phyloP scores from a whole-genome alignment of 2,329 filamentous ascomycete species.

The Herpotrichia juniperi region DNA sequence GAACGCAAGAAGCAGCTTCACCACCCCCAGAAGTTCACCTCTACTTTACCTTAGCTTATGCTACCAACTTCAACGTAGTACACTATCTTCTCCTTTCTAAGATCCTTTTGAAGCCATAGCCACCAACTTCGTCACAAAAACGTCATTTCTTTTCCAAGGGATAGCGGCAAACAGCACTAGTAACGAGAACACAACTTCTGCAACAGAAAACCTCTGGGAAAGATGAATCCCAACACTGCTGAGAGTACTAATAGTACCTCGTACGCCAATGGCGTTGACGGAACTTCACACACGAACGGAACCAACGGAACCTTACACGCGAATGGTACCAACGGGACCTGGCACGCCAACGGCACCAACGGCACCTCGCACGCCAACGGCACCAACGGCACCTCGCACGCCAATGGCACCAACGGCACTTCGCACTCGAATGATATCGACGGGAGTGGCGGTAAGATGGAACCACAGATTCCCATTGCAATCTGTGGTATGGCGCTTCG shows the following conservation, averaged over 20 bases:
- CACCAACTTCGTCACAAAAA: neutral
- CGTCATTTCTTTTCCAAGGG: neutral
- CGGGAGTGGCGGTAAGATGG: neutral
- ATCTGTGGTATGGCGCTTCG: neutral
- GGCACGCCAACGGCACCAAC: neutral
- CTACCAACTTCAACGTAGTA: neutral
- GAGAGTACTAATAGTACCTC: too few relatives aligned
- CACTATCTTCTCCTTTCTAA: neutral
- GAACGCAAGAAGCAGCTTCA: neutral
- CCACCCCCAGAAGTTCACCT: neutral
- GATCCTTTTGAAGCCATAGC: neutral
- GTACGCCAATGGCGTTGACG: neutral
- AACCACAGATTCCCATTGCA: neutral
- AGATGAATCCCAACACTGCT: neutral
- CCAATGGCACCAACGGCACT: neutral
- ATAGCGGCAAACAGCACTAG: neutral
- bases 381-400: neutral
- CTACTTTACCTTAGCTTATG: too few relatives aligned
- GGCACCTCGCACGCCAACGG: neutral
- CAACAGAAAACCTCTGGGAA: too few relatives aligned
- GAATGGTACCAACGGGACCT: neutral
- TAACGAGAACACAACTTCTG: neutral
- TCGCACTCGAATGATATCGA: neutral
- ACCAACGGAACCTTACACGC: neutral
- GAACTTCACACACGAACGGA: neutral